Evolutionary conservation across 106 monocot species (phyloP), one percentile per base, ranked within the genome.

Genomic region (Dendrobium chrysotoxum): DNA sequence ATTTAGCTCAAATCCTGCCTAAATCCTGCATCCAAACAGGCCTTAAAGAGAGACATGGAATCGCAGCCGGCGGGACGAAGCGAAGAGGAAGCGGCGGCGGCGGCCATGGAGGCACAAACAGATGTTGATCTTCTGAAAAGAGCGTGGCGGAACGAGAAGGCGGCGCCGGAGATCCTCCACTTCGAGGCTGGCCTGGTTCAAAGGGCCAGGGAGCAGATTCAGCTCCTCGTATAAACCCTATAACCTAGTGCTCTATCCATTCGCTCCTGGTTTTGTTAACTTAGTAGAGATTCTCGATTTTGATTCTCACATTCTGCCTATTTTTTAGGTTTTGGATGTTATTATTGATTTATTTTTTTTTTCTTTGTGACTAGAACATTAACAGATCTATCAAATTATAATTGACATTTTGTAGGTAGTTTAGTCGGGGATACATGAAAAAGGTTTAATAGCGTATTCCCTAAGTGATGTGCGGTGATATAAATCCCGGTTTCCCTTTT

Each of bases 141-240:
- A 76, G 97, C 91, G 47, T 98, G 97, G 97, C 66, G 92, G 78
- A 94, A 92, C 78, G 93, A 96, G 96, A 96, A 96, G 83, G 93
- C 91, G 23, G 78, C 94, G 17, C 97, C 97, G 16, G 97, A 98
- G 80, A 90, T 98, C 72, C 94, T 94, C 57, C 76, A 67, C 26
- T 97, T 98, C 77, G 75, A 92, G 72, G 76, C 86, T 38, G 76
- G 46, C 1, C 86, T 93, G 11, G 88, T 96, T 72, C 84, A 84
- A 74, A 82, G 94, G 26, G 87, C 82, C 53, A 80, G 88, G 31
- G 97, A 94, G 82, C 94, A 98, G 85, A 91, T 98, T 76, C 89
- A 98, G 75, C 82, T 92, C 21, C 86, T 86, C 61, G 92, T 95
- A 82, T 44, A 44, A 26, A 53, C 42, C 44, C 40, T 57, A 73